Conservation (phyloP, 441 rosid genomes). For the Dalechampia spathulata region DNA sequence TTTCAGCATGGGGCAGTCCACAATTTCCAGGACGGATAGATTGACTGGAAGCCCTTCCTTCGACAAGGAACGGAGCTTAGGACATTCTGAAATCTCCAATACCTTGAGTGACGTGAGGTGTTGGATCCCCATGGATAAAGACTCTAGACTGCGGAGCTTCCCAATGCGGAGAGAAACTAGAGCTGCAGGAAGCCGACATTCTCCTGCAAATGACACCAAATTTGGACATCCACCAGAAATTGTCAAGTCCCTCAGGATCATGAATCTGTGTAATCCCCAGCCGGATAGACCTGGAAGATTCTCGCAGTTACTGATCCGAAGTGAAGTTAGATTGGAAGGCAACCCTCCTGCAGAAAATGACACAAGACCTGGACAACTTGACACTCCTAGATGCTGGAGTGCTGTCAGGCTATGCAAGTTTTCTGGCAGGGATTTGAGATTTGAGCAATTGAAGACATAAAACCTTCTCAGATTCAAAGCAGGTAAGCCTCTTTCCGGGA, state of each 20-base stretch:
- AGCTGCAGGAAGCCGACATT: conserved; percentile 3
- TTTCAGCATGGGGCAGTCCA: conserved; percentile 1
- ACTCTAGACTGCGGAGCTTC: conserved; percentile 4
- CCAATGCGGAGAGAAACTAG: conserved; percentile 1
- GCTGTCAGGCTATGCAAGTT: not conserved
- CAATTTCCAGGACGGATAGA: conserved; percentile 5
- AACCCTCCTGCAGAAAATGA: conserved; percentile 2
- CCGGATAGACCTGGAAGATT: conserved; percentile 4
- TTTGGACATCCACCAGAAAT: conserved; percentile 3
- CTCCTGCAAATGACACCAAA: not conserved
- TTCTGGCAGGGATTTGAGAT: not conserved
- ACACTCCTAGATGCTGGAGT: conserved; percentile 5
- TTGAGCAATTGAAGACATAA: not conserved
- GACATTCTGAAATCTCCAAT: conserved; percentile 8
- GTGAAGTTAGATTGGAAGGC: conserved; percentile 4
- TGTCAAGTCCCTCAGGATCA: conserved; percentile 3
- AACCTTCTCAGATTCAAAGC: conserved; percentile 5
- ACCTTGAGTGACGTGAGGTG: conserved; percentile 11
- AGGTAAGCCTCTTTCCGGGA: conserved; percentile 6
- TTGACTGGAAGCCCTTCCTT: conserved; percentile 7
- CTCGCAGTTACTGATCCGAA: conserved; percentile 4
- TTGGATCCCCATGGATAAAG: conserved; percentile 4
- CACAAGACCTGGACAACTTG: not conserved
- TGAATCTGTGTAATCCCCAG: conserved; percentile 11
- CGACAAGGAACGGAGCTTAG: conserved; percentile 5